Percentiles rank a stretch among this genome's conserved stretches.
These are phyloP conservation scores for Rutstroemia sp. DNA, from an alignment of 2,329 filamentous ascomycete species.

Conservation along the genomic window DNA sequence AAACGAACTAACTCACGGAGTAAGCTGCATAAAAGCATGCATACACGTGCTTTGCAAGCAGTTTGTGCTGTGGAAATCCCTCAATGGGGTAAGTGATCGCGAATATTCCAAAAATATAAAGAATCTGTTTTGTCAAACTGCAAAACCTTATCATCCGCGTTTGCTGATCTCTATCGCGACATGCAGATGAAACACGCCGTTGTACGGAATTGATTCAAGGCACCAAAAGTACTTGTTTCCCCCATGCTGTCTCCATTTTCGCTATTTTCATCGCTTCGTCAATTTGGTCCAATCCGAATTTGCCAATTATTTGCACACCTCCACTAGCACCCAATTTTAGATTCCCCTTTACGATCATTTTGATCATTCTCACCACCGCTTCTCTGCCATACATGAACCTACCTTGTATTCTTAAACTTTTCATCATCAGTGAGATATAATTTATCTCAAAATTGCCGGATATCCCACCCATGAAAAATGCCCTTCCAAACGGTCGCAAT, in stretches of 20 bases:
- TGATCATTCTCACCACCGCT: slow-evolving; percentile 6
- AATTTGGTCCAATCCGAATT: slow-evolving; percentile 10
- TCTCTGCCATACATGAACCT: slow-evolving; percentile 11
- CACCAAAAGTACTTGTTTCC: slow-evolving; percentile 8
- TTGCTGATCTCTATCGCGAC: not conserved
- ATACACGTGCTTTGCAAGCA: slow-evolving; percentile 3
- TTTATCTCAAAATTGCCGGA: slow-evolving; percentile 7
- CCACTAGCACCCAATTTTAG: slow-evolving; percentile 10
- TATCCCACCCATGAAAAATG: slow-evolving; percentile 11
- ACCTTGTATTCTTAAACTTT: slow-evolving; percentile 7
- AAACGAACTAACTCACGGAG: not conserved
- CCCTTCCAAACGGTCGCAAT: slow-evolving; percentile 7
- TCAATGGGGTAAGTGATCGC: not conserved
- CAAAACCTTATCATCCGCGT: not conserved
- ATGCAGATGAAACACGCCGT: slow-evolving; percentile 9
- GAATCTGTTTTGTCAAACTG: not conserved
- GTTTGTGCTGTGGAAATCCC: not conserved
- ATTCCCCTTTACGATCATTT: slow-evolving; percentile 14
- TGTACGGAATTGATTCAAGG: slow-evolving; percentile 4
- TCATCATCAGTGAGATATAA: slow-evolving; percentile 10
- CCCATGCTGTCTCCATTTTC: slow-evolving; percentile 6
- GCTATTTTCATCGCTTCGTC: slow-evolving; percentile 7
- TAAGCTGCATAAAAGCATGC: slow-evolving; percentile 6
- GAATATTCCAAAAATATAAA: slow-evolving; percentile 9
- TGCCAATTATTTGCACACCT: slow-evolving; percentile 6